Evolutionary conservation across 352 stramenopile species (phyloP).

Genomic region (Pythium coloratum): DNA sequence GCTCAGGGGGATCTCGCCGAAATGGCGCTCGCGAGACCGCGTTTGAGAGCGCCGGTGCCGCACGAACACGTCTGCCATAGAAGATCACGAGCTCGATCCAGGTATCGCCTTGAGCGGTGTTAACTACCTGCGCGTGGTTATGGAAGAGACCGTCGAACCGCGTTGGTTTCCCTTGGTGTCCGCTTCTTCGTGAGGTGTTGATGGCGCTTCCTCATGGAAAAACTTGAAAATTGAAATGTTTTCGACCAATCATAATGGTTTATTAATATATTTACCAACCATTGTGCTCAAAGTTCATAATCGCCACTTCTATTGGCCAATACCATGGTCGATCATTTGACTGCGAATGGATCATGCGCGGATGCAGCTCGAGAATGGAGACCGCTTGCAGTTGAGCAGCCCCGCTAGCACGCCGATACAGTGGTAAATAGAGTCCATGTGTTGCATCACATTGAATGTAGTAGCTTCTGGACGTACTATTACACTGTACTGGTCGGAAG

Average conservation of each 20-base stretch:
- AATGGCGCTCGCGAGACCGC: constrained; percentile 1
- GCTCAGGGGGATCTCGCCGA: constrained; percentile 64
- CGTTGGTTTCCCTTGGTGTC: not conserved
- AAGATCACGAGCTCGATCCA: not conserved
- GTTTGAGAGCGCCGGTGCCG: constrained; percentile 17
- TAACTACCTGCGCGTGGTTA: not conserved
- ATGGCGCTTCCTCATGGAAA: not conserved
- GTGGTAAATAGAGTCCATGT: too few relatives aligned
- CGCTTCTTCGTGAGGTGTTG: not conserved
- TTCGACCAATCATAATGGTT: not conserved
- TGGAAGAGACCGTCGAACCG: not conserved
- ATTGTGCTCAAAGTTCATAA: not conserved
- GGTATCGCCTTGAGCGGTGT: too few relatives aligned
- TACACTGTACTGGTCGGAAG: too few relatives aligned
- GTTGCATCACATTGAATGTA: too few relatives aligned
- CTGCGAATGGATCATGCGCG: too few relatives aligned
- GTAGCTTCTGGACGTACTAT: too few relatives aligned
- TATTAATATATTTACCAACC: not conserved
- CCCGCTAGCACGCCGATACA: too few relatives aligned
- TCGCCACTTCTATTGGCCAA: too few relatives aligned
- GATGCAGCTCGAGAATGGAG: too few relatives aligned
- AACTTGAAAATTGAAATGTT: not conserved
- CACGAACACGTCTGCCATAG: constrained; percentile 27
- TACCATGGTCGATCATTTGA: too few relatives aligned
- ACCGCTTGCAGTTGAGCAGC: too few relatives aligned